Evolutionary conservation across 2,329 filamentous ascomycete genomes (phyloP), one percentile per base, ranked within the genome.

Genomic region (Aaosphaeria arxii): DNA sequence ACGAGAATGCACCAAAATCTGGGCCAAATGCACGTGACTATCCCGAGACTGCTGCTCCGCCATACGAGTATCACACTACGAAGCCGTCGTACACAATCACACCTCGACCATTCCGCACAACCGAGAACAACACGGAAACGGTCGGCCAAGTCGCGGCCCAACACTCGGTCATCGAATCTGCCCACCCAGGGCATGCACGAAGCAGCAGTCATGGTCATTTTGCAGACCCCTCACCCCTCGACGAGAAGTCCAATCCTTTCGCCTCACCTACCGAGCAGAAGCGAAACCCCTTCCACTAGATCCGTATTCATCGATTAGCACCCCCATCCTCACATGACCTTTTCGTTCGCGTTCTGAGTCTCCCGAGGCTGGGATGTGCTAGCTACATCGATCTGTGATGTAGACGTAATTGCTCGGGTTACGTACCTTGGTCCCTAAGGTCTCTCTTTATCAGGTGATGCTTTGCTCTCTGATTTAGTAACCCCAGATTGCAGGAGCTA

Each of bases 81-180:
- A 74, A 69, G 51, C 71, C 71, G 40, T 73, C 74, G 52, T 77
- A 76, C 58, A 76, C 74, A 11, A 62, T 77, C 33, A 76, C 74
- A 11, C 62, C 76, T 32, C 65, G 64, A 30, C 74, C 73, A 29
- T 69, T 76, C 46, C 72, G 71, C 29, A 73, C 65, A 17, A 71
- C 72, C 51, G 68, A 71, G 39, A 58, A 69, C 53, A 47, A 57
- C 48, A 55, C 63, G 33, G 74, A 76, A 59, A 75, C 73, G 59
- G 62, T 76, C 40, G 70, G 73, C 51, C 63, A 64, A 53, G 73
- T 76, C 45, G 70, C 63, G 39, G 67, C 71, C 41, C 33, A 36
- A n/a, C 74, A 70, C 41, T 64, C 65, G 35, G 71, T 76, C 36
- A 70, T 70, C 47, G 63, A 69, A 49, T 71, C 71, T 13, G 65